Base-by-base conservation (phyloP, 192 early-diverging fungal genomes). In the Physocladia obscura region DNA sequence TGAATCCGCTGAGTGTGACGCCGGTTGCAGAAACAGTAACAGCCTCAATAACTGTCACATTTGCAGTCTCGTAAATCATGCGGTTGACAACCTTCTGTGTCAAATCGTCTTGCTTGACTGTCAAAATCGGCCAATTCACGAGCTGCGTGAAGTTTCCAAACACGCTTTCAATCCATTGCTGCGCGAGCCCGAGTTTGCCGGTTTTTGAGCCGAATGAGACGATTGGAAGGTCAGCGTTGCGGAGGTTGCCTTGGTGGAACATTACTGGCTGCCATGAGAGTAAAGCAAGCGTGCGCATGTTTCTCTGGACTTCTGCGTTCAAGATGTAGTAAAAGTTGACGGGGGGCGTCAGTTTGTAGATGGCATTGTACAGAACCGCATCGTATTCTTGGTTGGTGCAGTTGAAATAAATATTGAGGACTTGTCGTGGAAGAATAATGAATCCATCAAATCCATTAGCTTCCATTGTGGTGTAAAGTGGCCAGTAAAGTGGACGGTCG, bases 401-500 rank as follows among this genome's bases (percentile, higher is more conserved):
- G 62, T 65, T 70, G 76, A 77, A 81, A 59, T 83, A 81, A 35
- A 81, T 74, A 40, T 82, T 70, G 8, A 71, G 40, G 17, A 71
- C 31, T 32, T 67, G 74, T 24, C 79, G 76, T 15, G 79, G 79
- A 24, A 81, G 70, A 34, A 81, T 68, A 32, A 40, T 70, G 68
- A 62, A 82, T 8, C 81, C 81, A 31, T 52, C 77, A 55, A 82
- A 84, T 38, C 77, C 77, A 37, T 74, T 71, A 24, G 55, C 36
- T 21, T 36, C 81, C 6, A 49, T 40, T 1, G 79, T 81, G 57
- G 80, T 76, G 52, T 62, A 29, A 40, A 78, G 39, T 15, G 77
- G 77, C 27, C 58, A 76, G 39, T 47, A 67, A 26, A 48, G 79
- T 13, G 72, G 71, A 48, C 34, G 34, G 6, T 48, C 62, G 27